Evolutionary conservation across 345 rosid species (phyloP).

Genomic region (Trapa bicornis): DNA sequence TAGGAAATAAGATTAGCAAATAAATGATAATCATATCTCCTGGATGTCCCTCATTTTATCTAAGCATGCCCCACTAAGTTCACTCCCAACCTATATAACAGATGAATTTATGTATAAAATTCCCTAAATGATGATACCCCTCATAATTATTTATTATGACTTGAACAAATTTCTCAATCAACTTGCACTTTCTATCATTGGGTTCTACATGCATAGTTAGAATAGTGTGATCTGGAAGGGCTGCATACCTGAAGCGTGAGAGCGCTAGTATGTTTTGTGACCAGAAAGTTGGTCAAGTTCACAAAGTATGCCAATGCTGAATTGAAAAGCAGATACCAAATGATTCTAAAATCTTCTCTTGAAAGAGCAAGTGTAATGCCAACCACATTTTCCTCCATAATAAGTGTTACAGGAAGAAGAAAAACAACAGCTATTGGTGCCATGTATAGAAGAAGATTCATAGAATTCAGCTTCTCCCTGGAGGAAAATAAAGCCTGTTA

Average conservation of each 20-base stretch:
- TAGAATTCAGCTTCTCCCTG: conserved; percentile 98
- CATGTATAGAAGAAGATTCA: conserved; percentile 97
- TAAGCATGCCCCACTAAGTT: background rate
- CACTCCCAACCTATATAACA: background rate
- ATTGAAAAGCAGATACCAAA: conserved; percentile 93
- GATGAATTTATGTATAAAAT: background rate
- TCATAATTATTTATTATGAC: background rate
- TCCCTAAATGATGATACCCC: background rate
- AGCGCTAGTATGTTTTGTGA: conserved; percentile 98
- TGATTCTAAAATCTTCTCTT: conserved; percentile 68
- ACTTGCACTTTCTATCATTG: background rate
- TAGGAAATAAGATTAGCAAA: background rate
- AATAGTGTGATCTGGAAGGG: conserved; percentile 5
- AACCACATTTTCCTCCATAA: conserved; percentile 90
- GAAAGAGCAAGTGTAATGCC: conserved; percentile 95
- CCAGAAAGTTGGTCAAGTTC: conserved; percentile 94
- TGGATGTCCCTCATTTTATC: background rate
- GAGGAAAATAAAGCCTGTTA: background rate
- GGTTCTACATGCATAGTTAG: background rate
- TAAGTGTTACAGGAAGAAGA: conserved; percentile 83
- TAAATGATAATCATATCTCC: background rate
- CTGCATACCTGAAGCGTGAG: conserved; percentile 78
- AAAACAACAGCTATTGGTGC: conserved; percentile 93
- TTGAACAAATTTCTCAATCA: background rate
- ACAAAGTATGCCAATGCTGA: conserved; percentile 90